phyloP scores from a whole-genome alignment of 73 alveolate species.

The Symbiodinium natans region DNA sequence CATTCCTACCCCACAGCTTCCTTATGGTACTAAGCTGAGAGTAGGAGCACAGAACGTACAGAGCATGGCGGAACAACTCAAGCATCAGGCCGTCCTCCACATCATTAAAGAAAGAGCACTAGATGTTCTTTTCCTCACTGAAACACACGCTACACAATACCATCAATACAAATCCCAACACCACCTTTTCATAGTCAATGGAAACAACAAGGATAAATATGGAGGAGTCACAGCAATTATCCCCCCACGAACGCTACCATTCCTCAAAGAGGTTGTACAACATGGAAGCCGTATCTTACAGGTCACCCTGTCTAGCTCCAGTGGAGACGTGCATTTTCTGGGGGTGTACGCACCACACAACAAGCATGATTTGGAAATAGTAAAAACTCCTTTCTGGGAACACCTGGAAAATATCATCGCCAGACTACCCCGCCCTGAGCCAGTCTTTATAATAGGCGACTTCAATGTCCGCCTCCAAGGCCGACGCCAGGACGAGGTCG shows the following conservation, averaged over 20 bases:
- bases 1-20: no score
- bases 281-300: not conserved
- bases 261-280: not conserved
- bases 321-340: not conserved
- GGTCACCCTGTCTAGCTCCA: not conserved
- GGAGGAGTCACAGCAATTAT: not conserved
- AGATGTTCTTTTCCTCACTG: not conserved
- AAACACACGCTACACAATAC: not conserved
- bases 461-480: not conserved
- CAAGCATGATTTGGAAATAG: no score
- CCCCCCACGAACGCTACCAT: not conserved
- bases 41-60: no score
- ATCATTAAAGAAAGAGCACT: not conserved
- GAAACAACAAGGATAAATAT: not conserved
- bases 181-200: not conserved
- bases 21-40: no score
- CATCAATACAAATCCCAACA: not conserved
- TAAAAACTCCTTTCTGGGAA: no score
- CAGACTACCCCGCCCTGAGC: not conserved
- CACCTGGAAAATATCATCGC: not conserved
- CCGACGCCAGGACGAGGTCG: not conserved
- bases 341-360: not conserved
- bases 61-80: no score
- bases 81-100: not conserved
- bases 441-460: not conserved